Evolutionary conservation across 108 stramenopile genomes (phyloP).

Genomic region (Hondaea fermentalgiana): DNA sequence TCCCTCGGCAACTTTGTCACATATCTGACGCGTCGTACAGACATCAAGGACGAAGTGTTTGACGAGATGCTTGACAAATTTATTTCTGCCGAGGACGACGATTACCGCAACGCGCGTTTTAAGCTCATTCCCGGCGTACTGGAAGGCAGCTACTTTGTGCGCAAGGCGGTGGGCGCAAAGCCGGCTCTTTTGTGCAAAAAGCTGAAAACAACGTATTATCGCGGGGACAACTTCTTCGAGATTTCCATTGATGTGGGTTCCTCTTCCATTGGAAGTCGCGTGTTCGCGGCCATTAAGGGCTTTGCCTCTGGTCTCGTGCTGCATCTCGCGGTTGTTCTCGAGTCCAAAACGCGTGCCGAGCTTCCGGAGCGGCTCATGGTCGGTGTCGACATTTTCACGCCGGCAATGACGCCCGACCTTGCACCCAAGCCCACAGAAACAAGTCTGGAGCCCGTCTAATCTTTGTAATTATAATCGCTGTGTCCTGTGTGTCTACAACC

Average conservation of each 20-base stretch:
- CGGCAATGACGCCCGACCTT: neutral
- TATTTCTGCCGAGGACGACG: neutral
- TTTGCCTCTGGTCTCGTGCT: neutral
- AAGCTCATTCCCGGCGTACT: slow-evolving; percentile 13
- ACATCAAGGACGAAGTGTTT: neutral
- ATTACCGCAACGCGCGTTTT: neutral
- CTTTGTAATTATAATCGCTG: no score
- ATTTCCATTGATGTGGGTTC: neutral
- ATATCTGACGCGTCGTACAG: neutral
- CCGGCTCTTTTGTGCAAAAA: slow-evolving; percentile 1
- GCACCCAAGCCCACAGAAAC: no score
- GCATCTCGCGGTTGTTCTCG: neutral
- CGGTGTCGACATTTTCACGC: neutral
- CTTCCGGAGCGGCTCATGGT: neutral
- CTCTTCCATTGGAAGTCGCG: neutral
- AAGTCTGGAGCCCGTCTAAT: no score
- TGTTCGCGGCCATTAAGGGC: neutral
- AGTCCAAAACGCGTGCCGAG: neutral
- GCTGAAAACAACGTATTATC: neutral
- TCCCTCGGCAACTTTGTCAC: neutral
- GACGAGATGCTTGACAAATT: neutral
- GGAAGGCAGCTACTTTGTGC: slow-evolving; percentile 8
- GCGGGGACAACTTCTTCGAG: neutral
- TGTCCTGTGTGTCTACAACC: no score
- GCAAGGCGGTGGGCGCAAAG: slow-evolving; percentile 10